Evolutionary conservation across 305 asterid species (phyloP), one percentile per base, ranked within the genome.

Genomic region (Striga hermonthica): DNA sequence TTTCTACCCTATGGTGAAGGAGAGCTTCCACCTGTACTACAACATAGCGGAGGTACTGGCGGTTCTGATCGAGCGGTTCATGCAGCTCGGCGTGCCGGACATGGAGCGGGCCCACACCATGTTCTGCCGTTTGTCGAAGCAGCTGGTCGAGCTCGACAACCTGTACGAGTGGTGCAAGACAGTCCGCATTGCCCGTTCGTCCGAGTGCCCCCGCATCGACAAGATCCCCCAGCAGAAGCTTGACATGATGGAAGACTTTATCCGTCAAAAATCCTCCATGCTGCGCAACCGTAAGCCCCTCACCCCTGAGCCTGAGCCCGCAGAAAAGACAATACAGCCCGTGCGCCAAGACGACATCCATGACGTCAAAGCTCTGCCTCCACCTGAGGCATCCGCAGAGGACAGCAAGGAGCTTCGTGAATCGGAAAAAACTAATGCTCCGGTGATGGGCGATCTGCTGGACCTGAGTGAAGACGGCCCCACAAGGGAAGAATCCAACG

Each of bases 231-330:
- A 82, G 50, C 73, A 78, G 68, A 93, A 86, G 64, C 94, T 93
- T 1, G 95, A 88, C 28, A 81, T 79, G 60, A 90, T 93, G 97
- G 86, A 86, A 9, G 95, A 87, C 36, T 81, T 78, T 53, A 90
- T 88, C 13, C 76, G 75, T 22, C 89, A 88, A 40, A 93, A 90
- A 41, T 76, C 91, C 4, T 52, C 75, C 52, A 69, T 78, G 83
- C 59, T 67, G 38, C 80, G 72, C 37, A 71, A 38, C 59, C 73
- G 75, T 64, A 64, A 3, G 28, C 9, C 43, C 53, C 16, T 4
- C 4, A 76, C n/a, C 53, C 34, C 47, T 1, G 78, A 72, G 45
- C 76, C 79, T 12, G 60, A 48, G 15, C 69, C 47, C 3, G 78
- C 79, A 10, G 64, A 43, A 0, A 31, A 5, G 16, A 5, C 34